Evolutionary conservation across 768 basidiomycete genomes (phyloP), one percentile per base, ranked within the genome.

Genomic region (Tricholoma bakamatsutake): DNA sequence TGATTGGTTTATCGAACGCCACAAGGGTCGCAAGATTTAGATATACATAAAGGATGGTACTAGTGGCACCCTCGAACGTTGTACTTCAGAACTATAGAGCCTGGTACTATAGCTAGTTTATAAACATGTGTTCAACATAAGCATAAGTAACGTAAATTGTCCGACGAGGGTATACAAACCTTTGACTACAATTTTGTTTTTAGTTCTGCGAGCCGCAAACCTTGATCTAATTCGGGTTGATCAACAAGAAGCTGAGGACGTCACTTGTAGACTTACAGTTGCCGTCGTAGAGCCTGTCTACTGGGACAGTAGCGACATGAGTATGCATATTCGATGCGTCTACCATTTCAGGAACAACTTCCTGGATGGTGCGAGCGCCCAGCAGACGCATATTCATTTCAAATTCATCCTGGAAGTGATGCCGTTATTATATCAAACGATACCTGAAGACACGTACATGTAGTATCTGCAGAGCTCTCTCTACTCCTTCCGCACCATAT

Each of bases 321-420:
- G 76, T 69, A 52, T 76, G 74, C 30, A 96, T 71, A 51, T 83
- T 86, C 1, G 82, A 80, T 11, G 85, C 84, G 59, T 98, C 93
- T 7, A 98, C 92, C 95, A 98, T 95, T 43, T 84, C 82, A 0
- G 89, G 90, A 0, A 84, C 82, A 54, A 98, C 74, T 33, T 98
- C 92, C 52, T 78, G 79, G 43, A 98, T 68, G 0, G 81, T 88
- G 3, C 78, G 83, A 0, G 94, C 94, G 6, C 96, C 96, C 28
- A 99, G 71, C 1, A 98, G 76, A 13, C 95, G 87, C 82, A 98
- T 80, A 71, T 96, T 94, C 96, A 98, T 98, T 76, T 95, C 92
- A 63, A 99, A 93, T 69, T 99, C 96, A 62, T 95, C 92, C 93
- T 98, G 65, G 6, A 13, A 4, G 5, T 9, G 30, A 28, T 24